Base-by-base conservation (phyloP, 495 filamentous ascomycete species). In the Monascus purpureus region DNA sequence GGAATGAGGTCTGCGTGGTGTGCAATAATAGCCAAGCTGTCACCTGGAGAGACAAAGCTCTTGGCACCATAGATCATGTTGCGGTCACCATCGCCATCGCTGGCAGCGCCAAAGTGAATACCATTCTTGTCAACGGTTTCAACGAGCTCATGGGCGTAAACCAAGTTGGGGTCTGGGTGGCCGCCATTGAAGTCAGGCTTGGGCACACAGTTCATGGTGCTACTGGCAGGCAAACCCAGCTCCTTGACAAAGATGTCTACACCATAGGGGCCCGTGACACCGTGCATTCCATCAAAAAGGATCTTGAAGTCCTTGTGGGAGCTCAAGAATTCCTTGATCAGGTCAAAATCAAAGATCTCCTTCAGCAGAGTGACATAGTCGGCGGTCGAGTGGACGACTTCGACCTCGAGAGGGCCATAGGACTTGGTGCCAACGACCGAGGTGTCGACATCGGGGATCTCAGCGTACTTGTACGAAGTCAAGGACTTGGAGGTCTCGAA, bases 31-130 rank as follows among this genome's bases (percentile, higher is more conserved):
- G 90, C 90, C 42, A 97, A 63, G 50, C 80, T 87, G 68, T 97
- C 90, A 40, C 90, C 90, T 8, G 90, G 90, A 5, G 92, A 96
- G 34, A 97, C 90, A 48, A 97, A 97, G 25, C 75, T 77, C 48
- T 90, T 84, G 42, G 87, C 88, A 36, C 90, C 90, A 55, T 97
- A 97, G 49, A 97, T 96, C 90, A 97, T 97, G 71, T 97, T 97
- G 36, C 90, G 82, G 63, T 97, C 90, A 44, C 90, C 90, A 46
- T 97, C 90, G 41, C 90, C 90, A 43, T 97, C 90, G 45, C 80
- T 87, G 23, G 90, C 90, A 25, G 90, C 90, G 44, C 90, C 90
- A 51, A 97, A 96, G 45, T 90, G 92, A 42, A 97, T 83, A 20
- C 72, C 69, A 43, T 85, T 75, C 62, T 84, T 82, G 59, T 97